Conservation (phyloP, 345 rosid genomes). For the Eucalyptus decipiens region DNA sequence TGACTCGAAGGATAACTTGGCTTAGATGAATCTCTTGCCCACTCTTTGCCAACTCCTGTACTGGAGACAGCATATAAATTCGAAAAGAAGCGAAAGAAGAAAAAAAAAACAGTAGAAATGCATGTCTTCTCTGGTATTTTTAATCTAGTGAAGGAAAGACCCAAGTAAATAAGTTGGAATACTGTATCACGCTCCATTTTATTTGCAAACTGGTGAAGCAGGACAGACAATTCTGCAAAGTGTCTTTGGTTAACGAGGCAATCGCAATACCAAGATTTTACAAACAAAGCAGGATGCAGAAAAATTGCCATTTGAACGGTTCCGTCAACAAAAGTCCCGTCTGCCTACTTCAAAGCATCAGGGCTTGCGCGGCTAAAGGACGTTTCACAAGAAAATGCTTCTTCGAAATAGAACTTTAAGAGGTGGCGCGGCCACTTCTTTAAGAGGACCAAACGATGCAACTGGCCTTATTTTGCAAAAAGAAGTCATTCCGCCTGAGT, state of each 20-base stretch:
- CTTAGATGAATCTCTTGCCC: not conserved
- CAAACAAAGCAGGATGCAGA: not conserved
- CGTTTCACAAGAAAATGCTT: not conserved
- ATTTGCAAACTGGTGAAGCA: not conserved
- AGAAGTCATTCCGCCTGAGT: not conserved
- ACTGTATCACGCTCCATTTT: not conserved
- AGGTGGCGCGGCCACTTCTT: not conserved
- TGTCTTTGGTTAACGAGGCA: not conserved
- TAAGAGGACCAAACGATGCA: not conserved
- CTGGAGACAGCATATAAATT: not conserved
- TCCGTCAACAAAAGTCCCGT: not conserved
- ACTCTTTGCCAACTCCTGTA: not conserved
- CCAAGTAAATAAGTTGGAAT: not conserved
- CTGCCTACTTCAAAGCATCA: not conserved
- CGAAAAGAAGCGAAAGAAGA: not conserved
- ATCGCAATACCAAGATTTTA: not conserved
- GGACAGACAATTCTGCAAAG: not conserved
- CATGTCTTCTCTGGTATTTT: not conserved
- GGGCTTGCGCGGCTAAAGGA: not conserved
- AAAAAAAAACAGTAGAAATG: not conserved
- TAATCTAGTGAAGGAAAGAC: not conserved
- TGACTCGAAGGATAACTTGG: not conserved
- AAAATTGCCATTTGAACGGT: not conserved
- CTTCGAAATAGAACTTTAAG: not conserved
- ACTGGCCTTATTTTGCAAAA: not conserved